Evolutionary conservation across 352 stramenopile genomes (phyloP).

Genomic region (Elongisporangium anandrum): DNA sequence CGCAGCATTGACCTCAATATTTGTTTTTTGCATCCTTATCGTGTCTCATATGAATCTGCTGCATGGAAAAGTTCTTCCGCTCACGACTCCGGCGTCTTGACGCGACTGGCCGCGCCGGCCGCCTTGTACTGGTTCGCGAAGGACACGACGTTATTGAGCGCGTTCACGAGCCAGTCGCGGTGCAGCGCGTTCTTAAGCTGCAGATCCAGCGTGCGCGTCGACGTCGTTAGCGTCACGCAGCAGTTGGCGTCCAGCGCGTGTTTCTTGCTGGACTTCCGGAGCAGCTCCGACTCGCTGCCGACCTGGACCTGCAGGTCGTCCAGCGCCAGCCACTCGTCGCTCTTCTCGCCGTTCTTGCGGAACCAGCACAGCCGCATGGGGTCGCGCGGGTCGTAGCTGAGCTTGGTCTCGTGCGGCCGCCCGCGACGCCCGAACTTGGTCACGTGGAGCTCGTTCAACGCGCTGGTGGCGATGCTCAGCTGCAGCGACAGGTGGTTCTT

Average conservation of each 20-base stretch:
- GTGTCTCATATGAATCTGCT: not conserved
- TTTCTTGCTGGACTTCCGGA: constrained; percentile 15
- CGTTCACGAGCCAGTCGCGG: constrained; percentile 73
- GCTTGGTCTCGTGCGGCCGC: constrained; percentile 64
- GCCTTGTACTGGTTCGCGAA: constrained; percentile 67
- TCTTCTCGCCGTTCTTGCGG: constrained; percentile 74
- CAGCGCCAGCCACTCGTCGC: constrained; percentile 46
- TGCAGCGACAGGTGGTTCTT: constrained; percentile 68
- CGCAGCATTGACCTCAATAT: not conserved
- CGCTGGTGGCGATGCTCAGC: constrained; percentile 48
- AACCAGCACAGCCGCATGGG: constrained; percentile 70
- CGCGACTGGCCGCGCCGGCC: constrained; percentile 14
- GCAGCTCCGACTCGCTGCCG: not conserved
- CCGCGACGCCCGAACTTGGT: constrained; percentile 70
- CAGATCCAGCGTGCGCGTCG: constrained; percentile 49
- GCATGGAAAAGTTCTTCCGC: too few species aligned
- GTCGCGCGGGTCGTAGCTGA: constrained; percentile 61
- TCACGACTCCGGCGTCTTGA: not conserved
- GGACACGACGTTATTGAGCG: constrained; percentile 49
- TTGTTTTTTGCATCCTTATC: not conserved
- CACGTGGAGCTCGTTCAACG: constrained; percentile 64
- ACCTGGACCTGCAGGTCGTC: constrained; percentile 46
- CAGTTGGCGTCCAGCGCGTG: constrained; percentile 31
- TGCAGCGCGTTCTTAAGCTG: constrained; percentile 62
- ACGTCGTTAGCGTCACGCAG: constrained; percentile 55